Base-by-base conservation (phyloP, 1,284 basidiomycete genomes). In the Cystobasidium sp. region DNA sequence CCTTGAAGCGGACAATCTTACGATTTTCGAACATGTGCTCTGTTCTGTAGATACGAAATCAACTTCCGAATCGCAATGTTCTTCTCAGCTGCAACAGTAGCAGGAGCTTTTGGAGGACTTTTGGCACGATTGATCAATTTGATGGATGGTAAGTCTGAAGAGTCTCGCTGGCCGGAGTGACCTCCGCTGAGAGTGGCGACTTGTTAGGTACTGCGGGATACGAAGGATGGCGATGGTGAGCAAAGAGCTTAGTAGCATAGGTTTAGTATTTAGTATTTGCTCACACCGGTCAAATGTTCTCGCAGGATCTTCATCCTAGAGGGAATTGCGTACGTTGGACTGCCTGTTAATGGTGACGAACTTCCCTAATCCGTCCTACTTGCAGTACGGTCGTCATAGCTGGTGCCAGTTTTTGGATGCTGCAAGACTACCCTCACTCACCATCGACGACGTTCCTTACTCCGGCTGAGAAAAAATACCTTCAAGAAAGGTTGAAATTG, bases 361-460 rank as follows among this genome's bases (percentile, higher is more conserved):
- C n/a, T 31, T 14, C 56, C 31, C 9, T 22, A 14, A 39, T 59
- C 31, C 24, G 8, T 39, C 56, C 39, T 59, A 2, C 39, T 14
- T 8, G 18, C 56, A 4, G 56, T 24, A 92, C 91, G 3, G 86
- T 91, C 41, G 8, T 91, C 24, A 88, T 88, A 1, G 90, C 89
- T 1, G 78, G 81, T 18, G 78, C 84, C 3, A 90, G 90, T 4
- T 92, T 88, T 84, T 92, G 87, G 86, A 87, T 91, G 77, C 87
- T 91, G 76, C 87, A 90, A 79, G 91, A 92, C 82, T 92, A 92
- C 83, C 91, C 90, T 3, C 89, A 91, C 79, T 59, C 56, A 41
- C 43, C 41, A 8, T 89, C 91, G 79, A 89, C 87, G 0, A 91
- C 90, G 52, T 91, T 91, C 84, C 85, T 93, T n/a, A 86, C 84